These are phyloP conservation scores for Asterochloris erici DNA, from an alignment of 139 green algal species.

Conservation along the genomic window DNA sequence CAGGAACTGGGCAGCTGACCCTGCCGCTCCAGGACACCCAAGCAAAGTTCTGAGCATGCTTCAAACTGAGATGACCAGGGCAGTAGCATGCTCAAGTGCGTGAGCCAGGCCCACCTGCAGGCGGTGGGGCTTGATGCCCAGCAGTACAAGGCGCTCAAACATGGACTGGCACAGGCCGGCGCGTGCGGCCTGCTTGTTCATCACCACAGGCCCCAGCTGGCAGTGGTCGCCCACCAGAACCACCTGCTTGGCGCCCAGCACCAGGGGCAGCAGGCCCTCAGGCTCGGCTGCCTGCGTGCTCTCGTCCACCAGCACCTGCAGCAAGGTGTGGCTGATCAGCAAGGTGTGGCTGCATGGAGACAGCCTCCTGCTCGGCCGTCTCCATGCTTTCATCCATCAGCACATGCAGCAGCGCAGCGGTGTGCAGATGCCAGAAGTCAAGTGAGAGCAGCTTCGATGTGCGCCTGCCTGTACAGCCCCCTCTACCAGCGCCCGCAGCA, in stretches of 20 bases:
- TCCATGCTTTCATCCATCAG: no score
- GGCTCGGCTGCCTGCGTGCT: slow-evolving; percentile 92
- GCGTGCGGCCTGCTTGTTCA: slow-evolving; percentile 71
- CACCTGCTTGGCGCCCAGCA: slow-evolving; percentile 91
- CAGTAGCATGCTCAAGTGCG: not conserved
- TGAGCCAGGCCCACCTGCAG: slow-evolving; percentile 62
- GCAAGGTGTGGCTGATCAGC: not conserved
- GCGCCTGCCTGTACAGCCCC: not conserved
- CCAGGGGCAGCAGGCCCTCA: slow-evolving; percentile 92
- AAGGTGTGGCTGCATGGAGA: not conserved
- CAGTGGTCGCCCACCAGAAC: slow-evolving; percentile 98
- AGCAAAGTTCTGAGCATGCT: not conserved
- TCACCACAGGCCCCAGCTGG: slow-evolving; percentile 93
- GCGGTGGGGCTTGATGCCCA: slow-evolving; percentile 89
- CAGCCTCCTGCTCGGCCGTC: no score
- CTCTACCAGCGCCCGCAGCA: not conserved
- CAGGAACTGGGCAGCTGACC: no score
- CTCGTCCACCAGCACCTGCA: slow-evolving; percentile 90
- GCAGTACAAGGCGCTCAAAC: slow-evolving; percentile 93
- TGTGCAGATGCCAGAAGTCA: no score
- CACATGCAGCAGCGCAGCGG: no score
- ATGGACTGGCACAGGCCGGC: slow-evolving; percentile 88
- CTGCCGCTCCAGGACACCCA: not conserved
- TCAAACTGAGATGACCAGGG: not conserved
- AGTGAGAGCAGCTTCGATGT: not conserved